Percentiles rank a stretch among this genome's conserved stretches.
phyloP scores from a whole-genome alignment of 495 filamentous ascomycete genomes.

The Amphirosellinia nigrospora region DNA sequence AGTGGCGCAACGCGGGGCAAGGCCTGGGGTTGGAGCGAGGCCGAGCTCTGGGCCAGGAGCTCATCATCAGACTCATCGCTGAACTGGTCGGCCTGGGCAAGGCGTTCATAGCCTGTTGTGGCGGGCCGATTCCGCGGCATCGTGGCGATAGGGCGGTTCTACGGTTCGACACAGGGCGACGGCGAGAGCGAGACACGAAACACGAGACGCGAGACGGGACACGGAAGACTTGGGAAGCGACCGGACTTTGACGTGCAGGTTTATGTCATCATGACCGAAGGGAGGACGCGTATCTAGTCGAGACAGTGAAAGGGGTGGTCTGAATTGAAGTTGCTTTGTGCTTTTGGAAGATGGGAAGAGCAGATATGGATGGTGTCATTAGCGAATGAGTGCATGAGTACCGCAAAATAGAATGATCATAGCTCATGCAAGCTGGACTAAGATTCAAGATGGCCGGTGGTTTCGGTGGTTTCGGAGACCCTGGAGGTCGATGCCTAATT shows the following conservation, averaged over 20 bases:
- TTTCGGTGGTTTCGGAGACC: not conserved
- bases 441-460: not conserved
- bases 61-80: slow-evolving; percentile 76
- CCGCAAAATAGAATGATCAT: not conserved
- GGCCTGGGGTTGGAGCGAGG: slow-evolving; percentile 64
- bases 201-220: not conserved
- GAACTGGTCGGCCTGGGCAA: slow-evolving; percentile 88
- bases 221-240: not conserved
- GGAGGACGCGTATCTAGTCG: not conserved
- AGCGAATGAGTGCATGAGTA: too few species aligned
- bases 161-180: not conserved
- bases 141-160: slow-evolving; percentile 22
- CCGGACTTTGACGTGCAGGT: not conserved
- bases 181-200: not conserved
- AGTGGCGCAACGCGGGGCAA: slow-evolving; percentile 72
- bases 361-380: not conserved
- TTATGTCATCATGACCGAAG: slow-evolving; percentile 18
- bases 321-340: not conserved
- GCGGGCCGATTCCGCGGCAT: slow-evolving; percentile 64
- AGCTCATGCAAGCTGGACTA: not conserved
- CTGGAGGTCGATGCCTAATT: not conserved
- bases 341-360: not conserved
- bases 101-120: slow-evolving; percentile 88
- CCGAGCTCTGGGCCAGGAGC: slow-evolving; percentile 59
- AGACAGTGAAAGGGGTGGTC: not conserved